Evolutionary conservation across 1,139 yeast genomes (phyloP).

Genomic region (Candida tropicalis): DNA sequence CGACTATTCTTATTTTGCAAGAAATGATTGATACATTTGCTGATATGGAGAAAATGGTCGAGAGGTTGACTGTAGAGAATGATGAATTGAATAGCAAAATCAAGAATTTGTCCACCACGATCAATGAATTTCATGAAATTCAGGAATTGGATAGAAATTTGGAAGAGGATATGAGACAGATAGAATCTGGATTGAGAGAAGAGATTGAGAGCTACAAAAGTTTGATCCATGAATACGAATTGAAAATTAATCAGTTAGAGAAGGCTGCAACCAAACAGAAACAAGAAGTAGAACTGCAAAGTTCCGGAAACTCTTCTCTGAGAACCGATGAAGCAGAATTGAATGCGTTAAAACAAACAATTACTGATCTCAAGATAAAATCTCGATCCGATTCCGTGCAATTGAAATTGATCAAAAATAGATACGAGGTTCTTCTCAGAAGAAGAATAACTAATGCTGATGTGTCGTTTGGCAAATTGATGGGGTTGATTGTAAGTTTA

Average conservation of each 20-base stretch:
- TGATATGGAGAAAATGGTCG: constrained; percentile 54
- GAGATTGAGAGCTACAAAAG: constrained; percentile 43
- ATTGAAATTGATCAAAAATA: constrained; percentile 7
- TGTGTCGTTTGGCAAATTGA: not conserved
- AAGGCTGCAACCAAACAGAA: not conserved
- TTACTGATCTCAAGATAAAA: constrained; percentile 10
- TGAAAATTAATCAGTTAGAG: constrained; percentile 26
- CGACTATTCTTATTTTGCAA: constrained; percentile 46
- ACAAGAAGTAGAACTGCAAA: not conserved
- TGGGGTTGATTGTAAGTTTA: constrained; percentile 6
- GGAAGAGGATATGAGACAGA: constrained; percentile 57
- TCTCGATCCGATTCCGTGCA: constrained; percentile 9
- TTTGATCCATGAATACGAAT: constrained; percentile 28
- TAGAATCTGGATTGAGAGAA: constrained; percentile 54
- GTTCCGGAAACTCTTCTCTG: not conserved
- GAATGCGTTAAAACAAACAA: constrained; percentile 9
- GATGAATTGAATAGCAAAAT: constrained; percentile 45
- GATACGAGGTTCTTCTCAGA: constrained; percentile 7
- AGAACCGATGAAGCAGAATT: constrained; percentile 7
- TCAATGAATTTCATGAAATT: constrained; percentile 62
- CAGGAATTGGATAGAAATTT: constrained; percentile 63
- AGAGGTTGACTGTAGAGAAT: constrained; percentile 58
- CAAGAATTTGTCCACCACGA: constrained; percentile 37
- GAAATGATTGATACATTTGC: constrained; percentile 43
- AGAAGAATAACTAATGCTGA: not conserved